Conservation (phyloP, 2,329 filamentous ascomycete species). For the Apiospora malaysiana region DNA sequence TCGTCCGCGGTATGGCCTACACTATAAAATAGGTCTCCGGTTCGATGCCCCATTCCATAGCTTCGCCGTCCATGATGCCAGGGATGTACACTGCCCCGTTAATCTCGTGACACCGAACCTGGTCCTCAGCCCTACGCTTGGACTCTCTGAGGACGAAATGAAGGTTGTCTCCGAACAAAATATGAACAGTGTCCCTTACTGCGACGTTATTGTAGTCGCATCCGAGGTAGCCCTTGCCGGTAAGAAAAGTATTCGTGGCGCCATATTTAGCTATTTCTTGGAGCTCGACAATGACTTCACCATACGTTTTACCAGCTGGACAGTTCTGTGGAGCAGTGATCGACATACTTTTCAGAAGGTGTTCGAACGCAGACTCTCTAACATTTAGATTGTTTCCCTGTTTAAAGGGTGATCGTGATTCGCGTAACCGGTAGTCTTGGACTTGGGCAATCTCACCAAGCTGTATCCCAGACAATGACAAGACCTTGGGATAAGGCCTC, state of each 20-base stretch:
- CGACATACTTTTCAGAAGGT: not conserved
- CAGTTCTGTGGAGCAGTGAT: not conserved
- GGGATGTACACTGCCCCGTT: not conserved
- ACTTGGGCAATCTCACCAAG: not conserved
- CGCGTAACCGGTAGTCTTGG: not conserved
- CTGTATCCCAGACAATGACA: not conserved
- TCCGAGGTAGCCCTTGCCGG: not conserved
- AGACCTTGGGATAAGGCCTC: not conserved
- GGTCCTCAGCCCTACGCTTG: not conserved
- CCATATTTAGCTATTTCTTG: accelerated
- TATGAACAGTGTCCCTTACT: not conserved
- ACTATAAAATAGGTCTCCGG: not conserved
- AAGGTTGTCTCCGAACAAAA: not conserved
- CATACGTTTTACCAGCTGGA: not conserved
- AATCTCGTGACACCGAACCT: not conserved
- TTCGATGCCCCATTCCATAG: not conserved
- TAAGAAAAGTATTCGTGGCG: not conserved
- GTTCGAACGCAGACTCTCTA: not conserved
- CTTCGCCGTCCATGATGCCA: not conserved
- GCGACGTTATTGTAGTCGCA: not conserved
- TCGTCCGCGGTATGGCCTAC: too few relatives aligned
- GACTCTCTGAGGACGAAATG: not conserved
- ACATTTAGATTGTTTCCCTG: too few relatives aligned
- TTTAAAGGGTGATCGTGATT: too few relatives aligned
- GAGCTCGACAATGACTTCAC: not conserved